These are phyloP conservation scores for Yamadazyma laniorum DNA, from an alignment of 805 yeast species.

Conservation along the genomic window DNA sequence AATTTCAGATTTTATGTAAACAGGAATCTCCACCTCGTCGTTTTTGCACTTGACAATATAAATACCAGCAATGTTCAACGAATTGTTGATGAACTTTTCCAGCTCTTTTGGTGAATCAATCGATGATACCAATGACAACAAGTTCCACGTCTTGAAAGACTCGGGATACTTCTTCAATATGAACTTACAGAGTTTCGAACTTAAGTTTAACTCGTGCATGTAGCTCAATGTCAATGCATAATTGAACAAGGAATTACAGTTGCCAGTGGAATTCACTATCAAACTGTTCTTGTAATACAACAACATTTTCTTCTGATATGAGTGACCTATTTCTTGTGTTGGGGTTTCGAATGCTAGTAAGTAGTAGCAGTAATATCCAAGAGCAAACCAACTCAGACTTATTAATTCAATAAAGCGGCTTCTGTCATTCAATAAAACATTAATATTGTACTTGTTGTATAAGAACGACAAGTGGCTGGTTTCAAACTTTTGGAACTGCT, in stretches of 20 bases:
- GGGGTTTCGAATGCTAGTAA: constrained; percentile 26
- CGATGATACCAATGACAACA: constrained; percentile 62
- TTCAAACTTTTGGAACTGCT: constrained; percentile 10
- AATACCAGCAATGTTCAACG: constrained; percentile 43
- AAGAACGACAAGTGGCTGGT: constrained; percentile 31
- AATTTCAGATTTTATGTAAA: constrained; percentile 45
- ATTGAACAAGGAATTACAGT: constrained; percentile 28
- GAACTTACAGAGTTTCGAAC: constrained; percentile 47
- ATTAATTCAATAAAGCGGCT: constrained; percentile 27
- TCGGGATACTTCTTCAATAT: constrained; percentile 52
- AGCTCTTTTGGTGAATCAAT: constrained; percentile 38
- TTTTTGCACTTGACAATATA: constrained; percentile 29
- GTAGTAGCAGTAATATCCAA: constrained; percentile 33
- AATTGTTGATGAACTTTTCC: constrained; percentile 54
- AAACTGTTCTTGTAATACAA: constrained; percentile 34
- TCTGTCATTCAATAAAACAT: constrained; percentile 25
- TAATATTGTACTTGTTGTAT: constrained; percentile 33
- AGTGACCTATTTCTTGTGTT: constrained; percentile 17
- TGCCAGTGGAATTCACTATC: constrained; percentile 37
- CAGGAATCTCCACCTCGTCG: constrained; percentile 22
- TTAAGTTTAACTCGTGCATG: constrained; percentile 38
- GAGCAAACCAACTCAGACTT: constrained; percentile 32
- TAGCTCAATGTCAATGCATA: constrained; percentile 52
- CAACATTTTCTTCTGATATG: constrained; percentile 18
- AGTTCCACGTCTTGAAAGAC: constrained; percentile 63